Evolutionary conservation across 176 grass and related monocot genomes (phyloP), one percentile per base, ranked within the genome.

Genomic region (Eragrostis nindensis): DNA sequence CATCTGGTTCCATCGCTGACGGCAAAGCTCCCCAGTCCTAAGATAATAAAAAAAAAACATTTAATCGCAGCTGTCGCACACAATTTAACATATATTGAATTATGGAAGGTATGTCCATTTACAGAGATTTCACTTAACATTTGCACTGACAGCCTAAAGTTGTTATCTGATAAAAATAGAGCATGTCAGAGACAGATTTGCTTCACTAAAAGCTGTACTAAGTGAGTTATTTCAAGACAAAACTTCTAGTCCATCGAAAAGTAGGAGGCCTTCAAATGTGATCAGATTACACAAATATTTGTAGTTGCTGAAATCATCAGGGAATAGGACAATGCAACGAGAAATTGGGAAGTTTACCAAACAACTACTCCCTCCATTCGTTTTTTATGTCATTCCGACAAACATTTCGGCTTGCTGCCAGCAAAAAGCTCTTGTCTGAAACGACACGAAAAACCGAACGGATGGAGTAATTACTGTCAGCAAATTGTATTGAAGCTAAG

Each of bases 301-400:
- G 32, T 36, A 36, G 32, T 36, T 36, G 2, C 32, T 36, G 32
- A 36, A 36, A 36, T 4, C 32, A 36, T 36, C 32, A 36, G 32
- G 32, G 32, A 36, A 36, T 36, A 36, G 32, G 32, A 36, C 32
- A 36, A 36, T 36, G 32, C 32, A 76, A 29, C 10, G 70, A 25
- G 62, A 94, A 83, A 50, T 90, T 70, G 30, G 92, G 78, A 82
- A 98, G 87, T 90, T 69, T 94, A 92, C 92, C 92, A 94, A 32
- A 93, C 84, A 71, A 98, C 88, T 17, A n/a, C n/a, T n/a, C n/a
- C n/a, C n/a, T n/a, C n/a, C n/a, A n/a, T n/a, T n/a, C n/a, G n/a
- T n/a, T n/a, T n/a, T n/a, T n/a, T n/a, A n/a, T n/a, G n/a, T n/a
- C n/a, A n/a, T n/a, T n/a, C n/a, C n/a, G n/a, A n/a, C n/a, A n/a